Evolutionary conservation across 179 eudicot genomes (phyloP).

Genomic region (Silene coronaria): DNA sequence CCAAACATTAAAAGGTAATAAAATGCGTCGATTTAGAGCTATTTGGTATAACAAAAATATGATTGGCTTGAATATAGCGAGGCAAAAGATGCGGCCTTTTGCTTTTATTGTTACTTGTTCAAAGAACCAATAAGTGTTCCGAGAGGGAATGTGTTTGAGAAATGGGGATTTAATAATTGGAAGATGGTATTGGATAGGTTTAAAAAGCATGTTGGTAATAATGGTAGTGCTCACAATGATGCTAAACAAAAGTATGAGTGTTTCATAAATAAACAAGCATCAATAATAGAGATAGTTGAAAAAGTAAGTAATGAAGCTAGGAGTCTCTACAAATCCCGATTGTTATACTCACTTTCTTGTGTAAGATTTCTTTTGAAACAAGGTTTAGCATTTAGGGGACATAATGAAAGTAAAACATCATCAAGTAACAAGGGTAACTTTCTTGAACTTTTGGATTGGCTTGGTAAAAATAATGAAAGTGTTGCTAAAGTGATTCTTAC

Average conservation of each 20-base stretch:
- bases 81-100: neutral
- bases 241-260: neutral
- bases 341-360: too few relatives aligned
- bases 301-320: too few relatives aligned
- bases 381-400: neutral
- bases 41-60: neutral
- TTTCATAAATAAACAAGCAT: too few relatives aligned
- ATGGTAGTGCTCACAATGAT: neutral
- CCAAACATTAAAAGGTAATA: neutral
- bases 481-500: neutral
- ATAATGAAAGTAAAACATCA: neutral
- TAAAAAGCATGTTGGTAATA: neutral
- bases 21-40: neutral
- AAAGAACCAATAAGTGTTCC: neutral
- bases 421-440: neutral
- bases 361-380: too few relatives aligned
- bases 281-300: too few relatives aligned
- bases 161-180: neutral
- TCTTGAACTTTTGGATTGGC: neutral
- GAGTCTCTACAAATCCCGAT: too few relatives aligned
- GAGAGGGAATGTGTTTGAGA: neutral
- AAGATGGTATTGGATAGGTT: neutral
- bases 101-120: neutral
- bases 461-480: neutral
- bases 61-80: neutral